A percentile compares a stretch with the other conserved stretches of the same genome.
Conservation (phyloP, 2,329 filamentous ascomycete genomes). For the Sporothrix curviconia region DNA sequence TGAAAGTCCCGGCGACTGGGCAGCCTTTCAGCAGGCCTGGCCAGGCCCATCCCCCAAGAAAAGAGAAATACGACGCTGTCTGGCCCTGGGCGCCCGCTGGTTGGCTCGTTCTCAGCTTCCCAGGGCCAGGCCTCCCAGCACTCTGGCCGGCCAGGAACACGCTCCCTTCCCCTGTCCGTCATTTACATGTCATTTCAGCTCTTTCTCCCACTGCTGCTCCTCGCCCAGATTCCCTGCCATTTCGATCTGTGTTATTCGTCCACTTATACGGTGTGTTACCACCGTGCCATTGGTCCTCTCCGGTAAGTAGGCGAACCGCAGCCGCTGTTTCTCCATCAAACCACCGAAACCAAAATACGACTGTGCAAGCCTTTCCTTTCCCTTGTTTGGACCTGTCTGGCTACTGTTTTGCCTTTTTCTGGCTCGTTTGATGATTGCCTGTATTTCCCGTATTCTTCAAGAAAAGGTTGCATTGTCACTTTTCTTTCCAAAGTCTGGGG, state of each 20-base stretch:
- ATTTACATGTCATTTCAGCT: conserved; percentile 9
- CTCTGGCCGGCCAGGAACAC: not conserved
- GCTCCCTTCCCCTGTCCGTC: not conserved
- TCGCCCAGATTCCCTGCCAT: not conserved
- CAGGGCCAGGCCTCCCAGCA: too few species aligned
- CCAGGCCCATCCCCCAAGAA: not conserved
- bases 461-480: not conserved
- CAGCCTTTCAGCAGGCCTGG: not conserved
- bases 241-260: not conserved
- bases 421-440: too few species aligned
- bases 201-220: not conserved
- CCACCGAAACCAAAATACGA: not conserved
- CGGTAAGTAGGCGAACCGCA: not conserved
- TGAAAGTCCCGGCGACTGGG: not conserved
- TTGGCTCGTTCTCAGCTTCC: not conserved
- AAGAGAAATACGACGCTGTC: not conserved
- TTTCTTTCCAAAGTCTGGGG: not conserved
- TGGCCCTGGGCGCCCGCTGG: not conserved
- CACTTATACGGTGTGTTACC: not conserved
- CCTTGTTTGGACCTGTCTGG: too few species aligned
- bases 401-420: too few species aligned
- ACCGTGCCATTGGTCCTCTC: not conserved
- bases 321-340: conserved; percentile 1
- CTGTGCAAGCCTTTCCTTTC: not conserved
- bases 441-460: conserved; percentile 1